These are phyloP conservation scores for Eimeria zaria DNA, from an alignment of 169 alveolate species.

Conservation along the genomic window DNA sequence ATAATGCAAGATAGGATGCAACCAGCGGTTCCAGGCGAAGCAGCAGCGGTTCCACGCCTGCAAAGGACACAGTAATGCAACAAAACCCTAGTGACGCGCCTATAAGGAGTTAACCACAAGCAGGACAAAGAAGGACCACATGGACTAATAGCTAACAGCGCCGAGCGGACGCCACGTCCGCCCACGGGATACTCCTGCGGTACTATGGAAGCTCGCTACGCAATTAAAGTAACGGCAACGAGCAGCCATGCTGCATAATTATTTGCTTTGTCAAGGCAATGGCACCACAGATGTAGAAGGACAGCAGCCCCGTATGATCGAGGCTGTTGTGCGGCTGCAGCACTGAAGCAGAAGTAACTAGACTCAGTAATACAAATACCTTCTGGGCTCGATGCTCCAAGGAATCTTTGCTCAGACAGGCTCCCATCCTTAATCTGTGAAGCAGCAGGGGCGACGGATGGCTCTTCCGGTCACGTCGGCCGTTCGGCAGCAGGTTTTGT, in stretches of 20 bases:
- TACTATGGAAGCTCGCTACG: neutral
- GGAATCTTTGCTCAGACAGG: neutral
- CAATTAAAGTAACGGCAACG: neutral
- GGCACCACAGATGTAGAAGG: neutral
- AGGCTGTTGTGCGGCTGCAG: neutral
- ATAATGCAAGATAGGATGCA: conserved; percentile 84
- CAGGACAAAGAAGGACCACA: neutral
- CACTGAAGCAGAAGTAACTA: neutral
- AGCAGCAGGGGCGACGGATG: neutral
- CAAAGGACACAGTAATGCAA: neutral
- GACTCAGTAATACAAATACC: neutral
- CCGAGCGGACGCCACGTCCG: neutral
- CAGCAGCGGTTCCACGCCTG: conserved; percentile 72
- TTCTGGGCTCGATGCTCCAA: neutral
- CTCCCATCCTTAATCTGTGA: conserved; percentile 12
- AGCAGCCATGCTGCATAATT: neutral
- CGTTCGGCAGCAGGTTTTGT: neutral
- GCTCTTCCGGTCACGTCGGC: neutral
- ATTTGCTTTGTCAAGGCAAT: neutral
- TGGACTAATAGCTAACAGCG: neutral
- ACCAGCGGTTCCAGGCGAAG: conserved; percentile 75
- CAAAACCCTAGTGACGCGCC: neutral
- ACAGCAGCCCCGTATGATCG: neutral
- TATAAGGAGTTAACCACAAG: neutral
- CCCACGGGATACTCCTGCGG: neutral